These are phyloP conservation scores for Pseudopyricularia javanii DNA, from an alignment of 2,329 filamentous ascomycete species.

Conservation along the genomic window DNA sequence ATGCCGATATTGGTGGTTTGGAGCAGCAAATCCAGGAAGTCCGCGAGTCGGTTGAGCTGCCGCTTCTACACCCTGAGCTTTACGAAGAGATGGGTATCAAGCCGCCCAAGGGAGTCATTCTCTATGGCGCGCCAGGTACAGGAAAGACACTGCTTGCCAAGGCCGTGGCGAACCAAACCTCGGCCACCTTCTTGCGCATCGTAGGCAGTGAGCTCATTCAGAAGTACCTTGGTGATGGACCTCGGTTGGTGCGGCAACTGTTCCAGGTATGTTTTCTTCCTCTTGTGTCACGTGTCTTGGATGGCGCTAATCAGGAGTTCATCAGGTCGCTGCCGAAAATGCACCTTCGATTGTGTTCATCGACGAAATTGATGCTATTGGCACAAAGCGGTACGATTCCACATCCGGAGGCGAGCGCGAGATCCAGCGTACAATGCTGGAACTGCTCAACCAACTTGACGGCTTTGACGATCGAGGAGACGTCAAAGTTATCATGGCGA, in stretches of 20 bases:
- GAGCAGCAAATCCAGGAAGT: constrained; percentile 97
- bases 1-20: constrained; percentile 94
- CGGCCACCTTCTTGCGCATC: constrained; percentile 92
- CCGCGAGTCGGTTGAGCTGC: constrained; percentile 89
- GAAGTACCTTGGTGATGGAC: constrained; percentile 95
- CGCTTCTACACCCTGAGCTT: constrained; percentile 85
- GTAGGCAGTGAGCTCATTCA: constrained; percentile 96
- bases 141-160: constrained; percentile 95
- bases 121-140: constrained; percentile 93
- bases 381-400: constrained; percentile 96
- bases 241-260: constrained; percentile 85
- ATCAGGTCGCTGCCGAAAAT: constrained; percentile 80
- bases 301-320: not conserved
- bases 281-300: not conserved
- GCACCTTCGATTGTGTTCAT: constrained; percentile 97
- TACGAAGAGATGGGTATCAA: constrained; percentile 99
- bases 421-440: constrained; percentile 96
- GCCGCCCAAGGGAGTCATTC: constrained; percentile 96
- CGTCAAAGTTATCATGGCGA: constrained; percentile 99
- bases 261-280: constrained; percentile 50
- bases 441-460: constrained; percentile 94
- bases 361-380: constrained; percentile 97
- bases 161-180: constrained; percentile 97
- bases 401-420: constrained; percentile 95
- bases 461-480: constrained; percentile 98